These are phyloP conservation scores for Hymenotorrendiella dingleyae DNA, from an alignment of 2,329 filamentous ascomycete genomes.

Conservation along the genomic window DNA sequence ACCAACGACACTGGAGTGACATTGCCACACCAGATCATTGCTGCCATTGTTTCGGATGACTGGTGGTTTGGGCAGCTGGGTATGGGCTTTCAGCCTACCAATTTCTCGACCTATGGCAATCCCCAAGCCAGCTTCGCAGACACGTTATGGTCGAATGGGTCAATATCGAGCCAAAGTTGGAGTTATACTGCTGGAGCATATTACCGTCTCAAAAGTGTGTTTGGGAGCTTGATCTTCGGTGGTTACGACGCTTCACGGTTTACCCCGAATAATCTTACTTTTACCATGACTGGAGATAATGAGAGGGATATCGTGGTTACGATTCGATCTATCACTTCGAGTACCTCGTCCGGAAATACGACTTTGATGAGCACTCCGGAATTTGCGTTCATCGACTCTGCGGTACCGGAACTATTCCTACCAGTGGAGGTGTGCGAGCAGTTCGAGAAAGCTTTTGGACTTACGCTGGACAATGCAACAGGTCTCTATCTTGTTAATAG, in stretches of 20 bases:
- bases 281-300: conserved; percentile 36
- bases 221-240: conserved; percentile 23
- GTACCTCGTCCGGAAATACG: conserved; percentile 12
- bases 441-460: conserved; percentile 31
- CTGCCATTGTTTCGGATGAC: conserved; percentile 15
- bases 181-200: neutral
- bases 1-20: conserved; percentile 15
- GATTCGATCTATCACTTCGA: conserved; percentile 34
- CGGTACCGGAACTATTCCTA: conserved; percentile 31
- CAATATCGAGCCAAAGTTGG: neutral
- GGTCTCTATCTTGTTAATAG: conserved; percentile 30
- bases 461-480: conserved; percentile 25
- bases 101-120: conserved; percentile 23
- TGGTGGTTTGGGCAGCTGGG: conserved; percentile 34
- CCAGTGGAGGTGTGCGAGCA: conserved; percentile 27
- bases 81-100: conserved; percentile 36
- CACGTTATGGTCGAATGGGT: conserved; percentile 31
- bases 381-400: conserved; percentile 30
- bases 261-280: conserved; percentile 32
- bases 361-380: conserved; percentile 17
- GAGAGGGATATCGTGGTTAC: conserved; percentile 36
- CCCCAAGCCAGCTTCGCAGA: conserved; percentile 29
- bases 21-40: conserved; percentile 17
- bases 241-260: conserved; percentile 38
- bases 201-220: neutral